These are phyloP conservation scores for Solioccasus polychromus DNA, from an alignment of 768 basidiomycete genomes.

Conservation along the genomic window DNA sequence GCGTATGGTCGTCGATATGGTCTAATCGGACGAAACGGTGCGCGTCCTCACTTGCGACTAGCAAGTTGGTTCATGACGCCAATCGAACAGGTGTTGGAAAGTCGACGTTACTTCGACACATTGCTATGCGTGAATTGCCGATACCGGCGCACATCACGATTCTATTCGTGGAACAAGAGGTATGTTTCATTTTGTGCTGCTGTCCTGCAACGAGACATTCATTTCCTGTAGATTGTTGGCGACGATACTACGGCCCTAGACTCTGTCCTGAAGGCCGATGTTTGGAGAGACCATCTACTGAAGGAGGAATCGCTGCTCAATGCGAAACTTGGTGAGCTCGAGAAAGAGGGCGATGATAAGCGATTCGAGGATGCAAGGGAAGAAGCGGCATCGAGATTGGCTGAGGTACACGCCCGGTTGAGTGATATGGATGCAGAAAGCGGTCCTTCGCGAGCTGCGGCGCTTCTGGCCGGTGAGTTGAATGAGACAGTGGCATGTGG, in stretches of 20 bases:
- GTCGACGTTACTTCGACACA: constrained; percentile 90
- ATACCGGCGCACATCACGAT: constrained; percentile 96
- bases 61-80: background rate
- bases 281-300: constrained; percentile 92
- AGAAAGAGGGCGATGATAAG: constrained; percentile 73
- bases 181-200: constrained; percentile 26
- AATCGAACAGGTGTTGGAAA: constrained; percentile 77
- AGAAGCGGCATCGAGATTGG: constrained; percentile 74
- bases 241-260: constrained; percentile 92
- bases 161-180: constrained; percentile 98
- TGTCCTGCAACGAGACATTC: background rate
- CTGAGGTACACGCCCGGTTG: constrained; percentile 85
- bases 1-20: constrained; percentile 90
- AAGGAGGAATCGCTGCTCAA: constrained; percentile 82
- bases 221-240: constrained; percentile 66
- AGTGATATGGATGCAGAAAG: constrained; percentile 99
- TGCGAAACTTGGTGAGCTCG: constrained; percentile 65
- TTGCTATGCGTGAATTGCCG: constrained; percentile 91
- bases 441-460: constrained; percentile 90
- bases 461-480: constrained; percentile 73
- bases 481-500: background rate
- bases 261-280: constrained; percentile 98
- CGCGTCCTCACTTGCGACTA: background rate
- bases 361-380: constrained; percentile 83
- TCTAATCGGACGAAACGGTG: constrained; percentile 85